Evolutionary conservation across 371 early-diverging fungal species (phyloP), one percentile per base, ranked within the genome.

Genomic region (Actinomucor elegans): DNA sequence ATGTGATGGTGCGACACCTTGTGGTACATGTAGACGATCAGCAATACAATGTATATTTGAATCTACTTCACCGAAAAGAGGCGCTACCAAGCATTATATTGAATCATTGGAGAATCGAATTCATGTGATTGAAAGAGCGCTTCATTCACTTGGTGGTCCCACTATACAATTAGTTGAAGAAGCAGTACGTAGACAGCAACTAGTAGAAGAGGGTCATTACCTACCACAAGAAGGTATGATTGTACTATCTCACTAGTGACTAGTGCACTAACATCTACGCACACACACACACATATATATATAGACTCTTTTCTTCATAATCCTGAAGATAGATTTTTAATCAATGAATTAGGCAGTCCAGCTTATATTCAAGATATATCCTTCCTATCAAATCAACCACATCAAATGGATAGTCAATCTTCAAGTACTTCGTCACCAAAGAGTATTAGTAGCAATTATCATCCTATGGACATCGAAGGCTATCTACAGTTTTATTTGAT

Each of bases 1-100:
- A 52, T 65, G 65, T 56, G 65, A 65, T 26, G 65, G 65, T 48
- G 60, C 40, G 38, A 45, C 40, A 21, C 65, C 65, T 21, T 65
- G 65, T 48, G 48, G 60, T 45, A 59, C 60, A 31, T 65, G 65
- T 40, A 40, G 53, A 55, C 55, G 53, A 48, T 65, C 65, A 21
- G 48, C 60, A 9, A 59, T 59, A 35, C 43, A 34, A 4, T 65
- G 65, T 65, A 46, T 65, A 33, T 65, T 65, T 59, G 65, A 59
- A 47, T 41, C 40, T n/a, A 52, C 52, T 28, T 48, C 60, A 48
- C 65, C 65, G 8, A 65, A 65, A 38, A 35, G 60, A 65, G 60
- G 56, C 34, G 52, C 60, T 10, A 46, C 56, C 14, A 65, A 65
- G 33, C 65, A 65, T 18, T 65, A 65, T 24, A 56, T 65, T 35